Conservation (phyloP, 2,329 filamentous ascomycete species). For the Tolypocladium ovalisporum region DNA sequence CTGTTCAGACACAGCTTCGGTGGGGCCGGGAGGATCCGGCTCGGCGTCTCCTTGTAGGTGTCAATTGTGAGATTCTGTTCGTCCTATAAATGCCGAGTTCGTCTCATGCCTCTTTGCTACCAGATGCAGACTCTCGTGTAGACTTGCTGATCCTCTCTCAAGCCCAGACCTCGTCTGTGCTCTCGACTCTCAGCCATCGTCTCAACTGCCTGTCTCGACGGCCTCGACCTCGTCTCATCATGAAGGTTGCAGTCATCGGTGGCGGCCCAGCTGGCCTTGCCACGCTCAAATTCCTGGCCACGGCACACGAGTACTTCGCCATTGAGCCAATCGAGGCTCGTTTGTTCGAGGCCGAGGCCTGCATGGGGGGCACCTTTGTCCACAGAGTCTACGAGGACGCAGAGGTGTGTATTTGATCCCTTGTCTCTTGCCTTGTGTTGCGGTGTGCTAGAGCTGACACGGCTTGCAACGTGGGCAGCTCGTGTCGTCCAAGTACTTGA, state of each 20-base stretch:
- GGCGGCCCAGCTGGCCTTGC: slow-evolving; percentile 31
- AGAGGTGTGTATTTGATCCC: slow-evolving; percentile 18
- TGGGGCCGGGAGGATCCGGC: neutral
- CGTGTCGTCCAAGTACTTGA: slow-evolving; percentile 38
- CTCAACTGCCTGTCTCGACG: neutral
- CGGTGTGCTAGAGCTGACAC: neutral
- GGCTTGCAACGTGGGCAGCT: slow-evolving; percentile 15
- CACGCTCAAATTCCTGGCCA: slow-evolving; percentile 27
- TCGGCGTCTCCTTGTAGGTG: neutral
- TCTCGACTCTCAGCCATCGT: neutral
- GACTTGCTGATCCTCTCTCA: neutral
- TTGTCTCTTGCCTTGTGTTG: neutral
- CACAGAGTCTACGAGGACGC: slow-evolving; percentile 36
- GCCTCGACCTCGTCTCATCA: slow-evolving; percentile 1
- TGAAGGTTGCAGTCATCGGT: slow-evolving; percentile 30
- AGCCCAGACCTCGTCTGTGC: neutral
- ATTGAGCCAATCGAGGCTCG: slow-evolving; percentile 26
- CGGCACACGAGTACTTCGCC: slow-evolving; percentile 25
- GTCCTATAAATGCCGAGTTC: neutral
- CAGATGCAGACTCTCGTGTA: too few species aligned
- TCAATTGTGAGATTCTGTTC: neutral
- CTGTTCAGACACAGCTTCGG: neutral
- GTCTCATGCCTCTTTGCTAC: neutral
- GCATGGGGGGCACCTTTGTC: slow-evolving; percentile 35
- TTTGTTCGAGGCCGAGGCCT: slow-evolving; percentile 31